Evolutionary conservation across 208 protist genomes (phyloP).

Genomic region (Blechomonas ayalai): DNA sequence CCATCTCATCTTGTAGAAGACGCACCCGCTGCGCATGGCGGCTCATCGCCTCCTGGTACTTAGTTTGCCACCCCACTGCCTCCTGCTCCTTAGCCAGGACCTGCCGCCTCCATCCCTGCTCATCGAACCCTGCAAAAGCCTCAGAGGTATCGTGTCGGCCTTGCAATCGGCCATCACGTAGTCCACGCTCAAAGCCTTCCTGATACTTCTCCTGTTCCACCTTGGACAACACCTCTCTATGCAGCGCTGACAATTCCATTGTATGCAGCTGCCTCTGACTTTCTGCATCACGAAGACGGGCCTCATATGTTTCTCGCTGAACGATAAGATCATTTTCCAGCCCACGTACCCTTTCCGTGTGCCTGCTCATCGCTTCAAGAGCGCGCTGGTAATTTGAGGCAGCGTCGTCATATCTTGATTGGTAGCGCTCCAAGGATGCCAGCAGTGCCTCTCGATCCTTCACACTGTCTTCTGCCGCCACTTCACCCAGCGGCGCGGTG

Average conservation of each 20-base stretch:
- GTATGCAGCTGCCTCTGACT: conserved; percentile 44
- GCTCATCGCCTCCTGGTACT: conserved; percentile 26
- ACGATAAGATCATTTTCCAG: conserved; percentile 51
- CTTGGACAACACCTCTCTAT: conserved; percentile 35
- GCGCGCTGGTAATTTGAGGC: conserved; percentile 59
- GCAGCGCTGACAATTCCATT: conserved; percentile 40
- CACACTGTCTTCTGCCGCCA: conserved; percentile 37
- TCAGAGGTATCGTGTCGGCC: conserved; percentile 4
- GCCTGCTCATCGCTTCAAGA: conserved; percentile 55
- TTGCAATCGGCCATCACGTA: conserved; percentile 12
- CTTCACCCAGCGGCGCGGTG: conserved; percentile 29
- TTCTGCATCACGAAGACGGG: conserved; percentile 30
- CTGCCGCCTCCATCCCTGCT: conserved; percentile 20
- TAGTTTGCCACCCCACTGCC: conserved; percentile 20
- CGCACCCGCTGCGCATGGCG: conserved; percentile 38
- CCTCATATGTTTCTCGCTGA: conserved; percentile 32
- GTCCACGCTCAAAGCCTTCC: conserved; percentile 35
- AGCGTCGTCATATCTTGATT: conserved; percentile 42
- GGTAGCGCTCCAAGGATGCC: conserved; percentile 49
- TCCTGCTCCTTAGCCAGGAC: conserved; percentile 31
- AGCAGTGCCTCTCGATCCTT: conserved; percentile 62
- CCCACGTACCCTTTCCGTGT: conserved; percentile 34
- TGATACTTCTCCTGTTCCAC: conserved; percentile 27
- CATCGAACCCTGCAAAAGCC: conserved; percentile 8
- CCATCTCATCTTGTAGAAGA: conserved; percentile 38